phyloP scores from a whole-genome alignment of 2,329 filamentous ascomycete species.

The Trichoderma arundinaceum region DNA sequence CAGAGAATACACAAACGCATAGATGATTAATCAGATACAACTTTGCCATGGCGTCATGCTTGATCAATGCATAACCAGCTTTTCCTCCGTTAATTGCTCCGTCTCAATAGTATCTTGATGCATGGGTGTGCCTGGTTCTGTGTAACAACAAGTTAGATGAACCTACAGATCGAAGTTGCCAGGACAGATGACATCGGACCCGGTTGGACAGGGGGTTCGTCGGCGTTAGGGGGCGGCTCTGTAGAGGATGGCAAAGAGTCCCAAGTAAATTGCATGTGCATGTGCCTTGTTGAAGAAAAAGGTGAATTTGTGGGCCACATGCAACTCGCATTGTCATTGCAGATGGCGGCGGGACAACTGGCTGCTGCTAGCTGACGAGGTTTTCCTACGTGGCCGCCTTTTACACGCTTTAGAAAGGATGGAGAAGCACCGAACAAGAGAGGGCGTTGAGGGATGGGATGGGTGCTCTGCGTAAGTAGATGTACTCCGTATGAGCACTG shows the following conservation, averaged over 20 bases:
- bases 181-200: neutral
- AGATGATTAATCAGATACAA: conserved; percentile 10
- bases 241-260: neutral
- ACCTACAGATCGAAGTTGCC: no score
- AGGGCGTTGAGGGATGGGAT: no score
- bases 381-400: conserved; percentile 6
- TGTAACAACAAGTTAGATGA: no score
- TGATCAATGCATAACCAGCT: no score
- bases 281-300: neutral
- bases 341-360: neutral
- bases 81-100: no score
- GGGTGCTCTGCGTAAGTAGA: no score
- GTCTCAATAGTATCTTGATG: no score
- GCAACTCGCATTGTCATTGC: neutral
- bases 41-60: neutral
- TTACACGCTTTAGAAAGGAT: neutral
- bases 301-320: conserved; percentile 4
- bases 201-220: no score
- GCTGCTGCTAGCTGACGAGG: neutral
- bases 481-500: no score
- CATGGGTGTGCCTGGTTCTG: no score
- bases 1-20: neutral
- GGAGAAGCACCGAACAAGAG: conserved; percentile 1
- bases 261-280: no score
- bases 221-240: conserved; percentile 5